A percentile compares a stretch with the other conserved stretches of the same genome.
Evolutionary conservation across 805 yeast species (phyloP).

Genomic region (Pichia occidentalis): DNA sequence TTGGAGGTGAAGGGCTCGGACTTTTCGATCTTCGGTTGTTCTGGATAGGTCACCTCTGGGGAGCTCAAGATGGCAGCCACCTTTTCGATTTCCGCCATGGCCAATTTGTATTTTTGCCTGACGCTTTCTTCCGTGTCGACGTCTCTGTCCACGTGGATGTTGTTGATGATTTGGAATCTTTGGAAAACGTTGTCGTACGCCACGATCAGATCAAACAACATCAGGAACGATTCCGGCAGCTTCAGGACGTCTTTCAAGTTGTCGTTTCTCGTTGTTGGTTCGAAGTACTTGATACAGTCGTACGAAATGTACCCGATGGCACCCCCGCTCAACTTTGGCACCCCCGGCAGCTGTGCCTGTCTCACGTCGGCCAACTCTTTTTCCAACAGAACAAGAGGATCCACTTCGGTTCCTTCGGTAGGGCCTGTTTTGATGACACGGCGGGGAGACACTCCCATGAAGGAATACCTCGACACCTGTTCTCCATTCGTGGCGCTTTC

Average conservation of each 20-base stretch:
- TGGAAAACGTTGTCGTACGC: constrained; percentile 94
- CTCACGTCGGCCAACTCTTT: constrained; percentile 56
- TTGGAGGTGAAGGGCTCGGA: constrained; percentile 75
- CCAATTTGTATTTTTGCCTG: constrained; percentile 43
- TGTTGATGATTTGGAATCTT: constrained; percentile 84
- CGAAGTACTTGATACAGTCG: constrained; percentile 95
- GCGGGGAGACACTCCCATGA: constrained; percentile 81
- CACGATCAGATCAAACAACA: constrained; percentile 84
- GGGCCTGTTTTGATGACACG: constrained; percentile 82
- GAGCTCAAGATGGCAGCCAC: constrained; percentile 43
- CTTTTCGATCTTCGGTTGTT: constrained; percentile 64
- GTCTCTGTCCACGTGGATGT: constrained; percentile 44
- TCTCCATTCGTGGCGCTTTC: constrained; percentile 91
- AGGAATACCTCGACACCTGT: constrained; percentile 82
- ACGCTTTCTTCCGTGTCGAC: constrained; percentile 29
- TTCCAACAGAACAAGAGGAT: constrained; percentile 74
- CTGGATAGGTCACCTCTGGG: constrained; percentile 50
- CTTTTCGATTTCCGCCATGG: constrained; percentile 51
- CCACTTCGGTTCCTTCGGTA: constrained; percentile 53
- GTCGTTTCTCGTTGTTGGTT: constrained; percentile 76
- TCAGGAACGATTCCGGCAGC: constrained; percentile 86
- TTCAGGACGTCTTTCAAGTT: constrained; percentile 69
- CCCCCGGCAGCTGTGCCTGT: constrained; percentile 75
- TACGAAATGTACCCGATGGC: constrained; percentile 94
- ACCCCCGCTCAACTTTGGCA: constrained; percentile 86